These are phyloP conservation scores for Primulina huaijiensis DNA, from an alignment of 257 asterid species.

Conservation along the genomic window DNA sequence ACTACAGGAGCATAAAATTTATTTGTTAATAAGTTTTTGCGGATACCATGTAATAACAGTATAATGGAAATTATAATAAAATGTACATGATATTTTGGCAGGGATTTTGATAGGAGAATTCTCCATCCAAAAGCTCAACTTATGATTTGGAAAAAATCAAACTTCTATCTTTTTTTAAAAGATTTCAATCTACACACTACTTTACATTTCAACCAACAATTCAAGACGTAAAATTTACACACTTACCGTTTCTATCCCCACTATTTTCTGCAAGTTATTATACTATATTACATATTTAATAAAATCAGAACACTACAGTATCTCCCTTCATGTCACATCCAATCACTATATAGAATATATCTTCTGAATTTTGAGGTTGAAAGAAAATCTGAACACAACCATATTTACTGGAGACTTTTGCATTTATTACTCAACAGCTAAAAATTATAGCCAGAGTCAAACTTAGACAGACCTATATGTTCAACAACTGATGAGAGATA, in stretches of 20 bases:
- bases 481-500: constrained; percentile 57
- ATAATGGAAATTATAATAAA: too few species aligned
- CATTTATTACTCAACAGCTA: not conserved
- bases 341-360: not conserved
- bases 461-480: constrained; percentile 61
- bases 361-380: not conserved
- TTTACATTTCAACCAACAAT: not conserved
- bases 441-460: constrained; percentile 22
- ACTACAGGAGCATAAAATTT: constrained; percentile 16
- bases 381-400: not conserved
- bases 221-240: not conserved
- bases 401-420: not conserved
- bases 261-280: not conserved
- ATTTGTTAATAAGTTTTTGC: not conserved
- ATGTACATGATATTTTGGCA: not conserved
- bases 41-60: not conserved
- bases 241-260: not conserved
- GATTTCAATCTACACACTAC: not conserved
- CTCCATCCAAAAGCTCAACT: not conserved
- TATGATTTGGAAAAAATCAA: not conserved
- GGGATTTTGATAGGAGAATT: not conserved
- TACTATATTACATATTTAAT: not conserved
- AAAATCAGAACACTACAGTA: too few species aligned
- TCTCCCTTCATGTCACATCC: not conserved
- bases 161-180: not conserved